Base-by-base conservation (phyloP, 148 eudicot species). In the Chenopodium berlandieri region DNA sequence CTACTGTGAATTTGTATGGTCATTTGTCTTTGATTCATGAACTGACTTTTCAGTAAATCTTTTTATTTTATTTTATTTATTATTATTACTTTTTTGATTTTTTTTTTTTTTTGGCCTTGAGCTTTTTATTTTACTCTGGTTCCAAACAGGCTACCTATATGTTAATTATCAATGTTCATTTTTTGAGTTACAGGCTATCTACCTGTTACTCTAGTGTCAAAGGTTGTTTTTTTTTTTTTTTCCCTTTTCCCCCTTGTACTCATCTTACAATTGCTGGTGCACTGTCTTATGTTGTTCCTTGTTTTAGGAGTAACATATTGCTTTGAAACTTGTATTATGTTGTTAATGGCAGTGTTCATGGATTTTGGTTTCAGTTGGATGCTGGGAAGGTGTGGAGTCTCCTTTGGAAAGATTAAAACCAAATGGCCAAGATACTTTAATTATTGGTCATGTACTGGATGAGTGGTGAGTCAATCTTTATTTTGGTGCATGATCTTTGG, bases 371-470 rank as follows among this genome's bases (percentile, higher is more conserved):
- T 67, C 92, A 94, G 99, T 91, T 85, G 85, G 87, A 60, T 85
- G 87, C 25, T 96, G 99, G 99, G 93, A 89, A 76, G 94, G 84
- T 60, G 71, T 79, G 19, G 91, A 83, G 54, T 52, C 88, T 76
- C 47, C 87, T 82, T 82, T 87, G 32, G 79, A 25, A 19, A 82
- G 80, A 30, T n/a, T 32, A 65, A 83, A 85, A 66, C 77, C 81
- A 73, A 74, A 68, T 67, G 79, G 78, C 6, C 27, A 17, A 20
- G 76, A 87, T 65, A 73, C 81, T 60, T 23, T 81, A 64, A 85
- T 75, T 67, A 91, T 96, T 80, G 99, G 99, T 76, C 90, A 92
- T 78, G 86, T 94, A 27, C 91, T 83, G 31, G 95, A 96, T 83
- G 97, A 96, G 66, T 94, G 99, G 99, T 96, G 82, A 91, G 97